Evolutionary conservation across 768 basidiomycete species (phyloP), one percentile per base, ranked within the genome.

Genomic region (Phylloporus arenicola): DNA sequence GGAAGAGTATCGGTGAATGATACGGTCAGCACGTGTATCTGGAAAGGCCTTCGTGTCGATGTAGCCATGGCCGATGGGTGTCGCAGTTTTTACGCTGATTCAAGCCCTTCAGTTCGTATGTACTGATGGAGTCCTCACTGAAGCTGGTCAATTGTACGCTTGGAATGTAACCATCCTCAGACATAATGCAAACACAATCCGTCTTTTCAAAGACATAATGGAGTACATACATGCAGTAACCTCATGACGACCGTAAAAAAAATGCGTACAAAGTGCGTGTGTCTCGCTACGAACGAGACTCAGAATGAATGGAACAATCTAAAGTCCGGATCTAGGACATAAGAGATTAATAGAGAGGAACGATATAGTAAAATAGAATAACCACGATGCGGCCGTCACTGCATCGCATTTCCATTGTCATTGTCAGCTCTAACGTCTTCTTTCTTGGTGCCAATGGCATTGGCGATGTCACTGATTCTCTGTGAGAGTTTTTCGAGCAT

Each of bases 401-500:
- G 45, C 22, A 11, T 19, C 11, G 51, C 53, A 25, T 47, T 43
- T 34, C 49, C 50, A 7, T 54, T 53, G 34, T 53, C 57, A 22
- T 53, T 55, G 37, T 49, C 45, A 4, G 22, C 20, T 9, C 43
- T 42, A 10, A n/a, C 54, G 24, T 61, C 67, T 31, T 69, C 68
- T 24, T 59, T 65, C 63, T 59, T 69, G 27, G 56, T 43, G 10
- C 63, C 53, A 12, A 69, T 65, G 10, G 41, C 48, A 10, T 47
- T 59, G 57, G 56, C 59, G 24, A 67, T 48, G 5, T 68, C 68
- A 8, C 57, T 35, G 16, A 79, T 64, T 14, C 70, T 67, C 50
- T 74, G 74, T 50, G 69, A 68, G 22, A 80, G 58, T 13, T 68
- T 70, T 31, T 83, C 82, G 13, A 88, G 72, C 45, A 86, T 62